phyloP scores from a whole-genome alignment of 345 rosid species.

The Syzygium grande region DNA sequence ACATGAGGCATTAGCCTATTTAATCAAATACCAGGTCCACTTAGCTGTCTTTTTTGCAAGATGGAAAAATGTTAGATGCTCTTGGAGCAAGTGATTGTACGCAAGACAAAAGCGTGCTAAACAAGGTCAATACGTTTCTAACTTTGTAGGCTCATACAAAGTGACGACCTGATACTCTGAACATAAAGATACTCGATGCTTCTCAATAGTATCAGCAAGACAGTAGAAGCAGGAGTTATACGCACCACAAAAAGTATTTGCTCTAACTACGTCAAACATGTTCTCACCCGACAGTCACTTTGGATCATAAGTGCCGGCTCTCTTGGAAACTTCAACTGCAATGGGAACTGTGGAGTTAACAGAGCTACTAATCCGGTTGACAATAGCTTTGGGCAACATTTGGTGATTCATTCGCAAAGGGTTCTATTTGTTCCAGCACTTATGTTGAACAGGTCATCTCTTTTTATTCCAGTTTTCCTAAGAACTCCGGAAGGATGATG shows the following conservation, averaged over 20 bases:
- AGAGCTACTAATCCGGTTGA: constrained; percentile 87
- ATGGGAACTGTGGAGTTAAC: constrained; percentile 96
- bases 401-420: constrained; percentile 79
- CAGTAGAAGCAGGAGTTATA: neutral
- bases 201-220: neutral
- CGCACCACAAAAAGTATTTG: constrained; percentile 97
- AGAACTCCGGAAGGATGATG: constrained; percentile 92
- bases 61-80: too few species aligned
- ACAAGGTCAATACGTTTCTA: neutral
- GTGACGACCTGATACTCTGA: neutral
- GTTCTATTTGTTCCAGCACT: constrained; percentile 94
- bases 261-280: constrained; percentile 96
- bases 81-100: neutral
- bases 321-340: constrained; percentile 91
- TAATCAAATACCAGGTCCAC: too few species aligned
- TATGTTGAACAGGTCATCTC: constrained; percentile 95
- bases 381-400: constrained; percentile 81
- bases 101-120: neutral
- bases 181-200: neutral
- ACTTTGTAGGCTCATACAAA: neutral
- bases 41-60: too few species aligned
- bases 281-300: constrained; percentile 88
- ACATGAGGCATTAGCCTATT: too few species aligned
- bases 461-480: constrained; percentile 98
- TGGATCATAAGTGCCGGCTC: constrained; percentile 82